Evolutionary conservation across 495 filamentous ascomycete genomes (phyloP), one percentile per base, ranked within the genome.

Genomic region (Massariosphaeria phaeospora): DNA sequence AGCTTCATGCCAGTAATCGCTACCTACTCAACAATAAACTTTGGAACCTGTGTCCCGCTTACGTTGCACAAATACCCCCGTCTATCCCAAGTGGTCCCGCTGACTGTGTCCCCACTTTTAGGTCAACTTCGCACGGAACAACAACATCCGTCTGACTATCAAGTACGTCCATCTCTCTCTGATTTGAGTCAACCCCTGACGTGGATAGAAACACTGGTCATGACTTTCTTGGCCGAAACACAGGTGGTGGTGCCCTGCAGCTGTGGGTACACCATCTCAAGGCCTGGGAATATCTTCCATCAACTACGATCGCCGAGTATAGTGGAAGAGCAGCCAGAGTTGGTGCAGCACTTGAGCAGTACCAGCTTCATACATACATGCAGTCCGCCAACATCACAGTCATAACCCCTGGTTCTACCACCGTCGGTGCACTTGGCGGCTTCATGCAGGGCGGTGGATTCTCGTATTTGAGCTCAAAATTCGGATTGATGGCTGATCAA

Each of bases 181-280:
- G 25, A 35, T 13, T 15, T 7, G 7, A n/a, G 27, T 2, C n/a
- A 13, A 21, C 23, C 26, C 33, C 18, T 33, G n/a, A 29, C 31
- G 10, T 13, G 11, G 10, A 21, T 5, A 61, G 57, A 73, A 77
- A 76, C 46, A 76, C 72, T 11, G 76, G 76, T 10, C 74, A 81
- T 54, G 79, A 81, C 61, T 75, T 77, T 47, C 69, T 63, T 21
- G 79, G 75, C 23, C 71, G 78, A 55, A 75, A 74, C 5, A 72
- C 73, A 2, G 74, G 78, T 42, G 66, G 75, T 9, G 75, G 70
- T 15, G 55, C 67, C 43, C 25, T 79, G 33, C 68, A 66, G 25
- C 59, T 76, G 30, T 78, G 73, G 75, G 77, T 66, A 1, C 69
- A 71, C 30, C 53, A 72, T 29, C 62, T 79, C 35, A 77, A 79